Evolutionary conservation across 805 yeast species (phyloP).

Genomic region (Cyberlindnera americana): DNA sequence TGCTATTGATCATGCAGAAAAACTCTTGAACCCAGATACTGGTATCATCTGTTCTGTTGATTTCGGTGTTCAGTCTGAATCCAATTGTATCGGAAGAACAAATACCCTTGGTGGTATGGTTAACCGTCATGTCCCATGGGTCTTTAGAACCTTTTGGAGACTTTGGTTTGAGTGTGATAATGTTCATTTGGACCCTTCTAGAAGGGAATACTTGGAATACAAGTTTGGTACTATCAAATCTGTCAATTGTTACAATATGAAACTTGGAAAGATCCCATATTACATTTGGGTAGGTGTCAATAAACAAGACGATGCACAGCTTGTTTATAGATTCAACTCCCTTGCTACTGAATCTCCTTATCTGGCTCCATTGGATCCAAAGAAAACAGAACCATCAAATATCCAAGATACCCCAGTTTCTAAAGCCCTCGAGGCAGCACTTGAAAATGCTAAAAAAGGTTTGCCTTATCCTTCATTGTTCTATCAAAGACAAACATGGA

Average conservation of each 20-base stretch:
- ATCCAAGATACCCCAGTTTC: constrained; percentile 38
- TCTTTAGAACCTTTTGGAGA: constrained; percentile 78
- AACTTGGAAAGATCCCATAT: constrained; percentile 73
- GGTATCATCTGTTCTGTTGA: constrained; percentile 74
- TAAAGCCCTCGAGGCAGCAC: constrained; percentile 78
- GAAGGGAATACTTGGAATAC: constrained; percentile 81
- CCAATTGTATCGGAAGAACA: constrained; percentile 62
- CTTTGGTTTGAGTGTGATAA: constrained; percentile 85
- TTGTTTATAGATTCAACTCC: constrained; percentile 55
- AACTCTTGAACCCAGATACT: constrained; percentile 44
- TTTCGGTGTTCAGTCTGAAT: constrained; percentile 71
- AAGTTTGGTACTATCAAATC: constrained; percentile 79
- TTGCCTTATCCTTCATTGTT: constrained; percentile 78
- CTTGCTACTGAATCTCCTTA: constrained; percentile 82
- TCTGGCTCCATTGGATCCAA: constrained; percentile 51
- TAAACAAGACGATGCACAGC: constrained; percentile 48
- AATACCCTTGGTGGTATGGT: constrained; percentile 73
- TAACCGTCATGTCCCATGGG: constrained; percentile 73
- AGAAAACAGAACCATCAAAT: constrained; percentile 15
- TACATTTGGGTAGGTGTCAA: constrained; percentile 81
- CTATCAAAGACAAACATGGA: constrained; percentile 73
- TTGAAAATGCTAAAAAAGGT: constrained; percentile 54
- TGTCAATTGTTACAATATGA: constrained; percentile 59
- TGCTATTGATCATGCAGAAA: constrained; percentile 64
- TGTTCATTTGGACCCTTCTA: constrained; percentile 72